A percentile compares a stretch with the other conserved stretches of the same genome.
Conservation (phyloP, 2,329 filamentous ascomycete genomes). For the Nigrograna mackinnonii region DNA sequence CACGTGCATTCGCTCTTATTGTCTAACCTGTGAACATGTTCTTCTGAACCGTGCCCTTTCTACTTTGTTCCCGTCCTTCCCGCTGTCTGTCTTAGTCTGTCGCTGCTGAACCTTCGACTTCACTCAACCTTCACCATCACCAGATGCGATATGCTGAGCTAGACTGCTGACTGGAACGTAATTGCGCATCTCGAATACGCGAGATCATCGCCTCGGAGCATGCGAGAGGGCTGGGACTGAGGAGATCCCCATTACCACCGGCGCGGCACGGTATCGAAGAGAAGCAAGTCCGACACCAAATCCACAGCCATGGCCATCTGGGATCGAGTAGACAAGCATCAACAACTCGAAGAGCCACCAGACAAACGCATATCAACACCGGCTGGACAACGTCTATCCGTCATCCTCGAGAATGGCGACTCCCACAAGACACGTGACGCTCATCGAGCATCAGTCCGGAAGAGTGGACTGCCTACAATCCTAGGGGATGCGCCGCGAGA, state of each 20-base stretch:
- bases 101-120: not conserved
- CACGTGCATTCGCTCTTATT: slow-evolving; percentile 3
- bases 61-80: not conserved
- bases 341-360: slow-evolving; percentile 31
- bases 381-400: slow-evolving; percentile 45
- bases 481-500: slow-evolving; percentile 33
- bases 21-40: not conserved
- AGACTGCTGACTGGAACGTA: not conserved
- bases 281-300: not conserved
- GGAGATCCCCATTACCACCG: not conserved
- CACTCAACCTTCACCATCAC: not conserved
- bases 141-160: not conserved
- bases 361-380: slow-evolving; percentile 47
- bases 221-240: slow-evolving; percentile 1
- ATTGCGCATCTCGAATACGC: not conserved
- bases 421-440: slow-evolving; percentile 15
- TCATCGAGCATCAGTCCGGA: slow-evolving; percentile 20
- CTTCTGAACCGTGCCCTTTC: not conserved
- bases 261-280: not conserved
- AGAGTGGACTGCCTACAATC: slow-evolving; percentile 23
- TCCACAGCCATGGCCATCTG: slow-evolving; percentile 27
- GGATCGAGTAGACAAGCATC: slow-evolving; percentile 19
- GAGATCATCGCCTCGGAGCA: not conserved
- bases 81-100: not conserved
- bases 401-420: slow-evolving; percentile 41